phyloP scores from a whole-genome alignment of 352 stramenopile genomes.

The Pythium aristosporum region DNA sequence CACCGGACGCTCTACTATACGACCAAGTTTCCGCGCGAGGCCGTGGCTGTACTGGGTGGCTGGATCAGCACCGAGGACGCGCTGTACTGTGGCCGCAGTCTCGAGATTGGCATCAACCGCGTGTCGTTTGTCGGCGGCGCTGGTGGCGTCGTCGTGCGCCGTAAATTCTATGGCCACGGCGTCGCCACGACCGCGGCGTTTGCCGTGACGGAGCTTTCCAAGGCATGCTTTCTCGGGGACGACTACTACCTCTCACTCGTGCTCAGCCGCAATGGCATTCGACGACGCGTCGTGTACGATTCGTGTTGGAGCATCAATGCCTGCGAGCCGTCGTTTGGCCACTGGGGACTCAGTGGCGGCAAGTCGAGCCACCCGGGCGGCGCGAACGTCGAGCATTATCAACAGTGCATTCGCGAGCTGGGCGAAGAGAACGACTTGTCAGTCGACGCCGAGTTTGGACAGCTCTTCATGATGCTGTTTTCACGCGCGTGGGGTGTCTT shows the following conservation, averaged over 20 bases:
- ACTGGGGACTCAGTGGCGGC: constrained; percentile 35
- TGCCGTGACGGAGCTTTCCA: constrained; percentile 42
- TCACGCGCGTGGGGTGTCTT: constrained; percentile 20
- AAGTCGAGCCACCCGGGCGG: constrained; percentile 39
- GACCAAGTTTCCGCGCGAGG: constrained; percentile 45
- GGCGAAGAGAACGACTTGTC: constrained; percentile 47
- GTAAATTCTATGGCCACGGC: constrained; percentile 45
- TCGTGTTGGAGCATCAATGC: constrained; percentile 50
- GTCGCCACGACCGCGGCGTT: constrained; percentile 37
- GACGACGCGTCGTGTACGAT: constrained; percentile 45
- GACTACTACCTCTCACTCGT: constrained; percentile 59
- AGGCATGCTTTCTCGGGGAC: constrained; percentile 48
- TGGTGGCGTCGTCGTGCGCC: constrained; percentile 42
- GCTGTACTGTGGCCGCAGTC: constrained; percentile 51
- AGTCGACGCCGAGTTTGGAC: constrained; percentile 44
- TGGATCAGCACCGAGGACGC: constrained; percentile 51
- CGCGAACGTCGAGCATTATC: constrained; percentile 63
- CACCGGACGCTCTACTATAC: constrained; percentile 44
- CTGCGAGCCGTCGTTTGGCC: constrained; percentile 25
- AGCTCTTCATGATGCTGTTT: constrained; percentile 39
- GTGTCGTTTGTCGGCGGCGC: constrained; percentile 61
- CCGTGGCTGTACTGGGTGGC: constrained; percentile 45
- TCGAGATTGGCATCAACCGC: constrained; percentile 46
- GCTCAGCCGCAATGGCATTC: constrained; percentile 38
- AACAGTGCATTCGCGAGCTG: constrained; percentile 52